Evolutionary conservation across 768 basidiomycete genomes (phyloP).

Genomic region (Lactarius deliciosus): DNA sequence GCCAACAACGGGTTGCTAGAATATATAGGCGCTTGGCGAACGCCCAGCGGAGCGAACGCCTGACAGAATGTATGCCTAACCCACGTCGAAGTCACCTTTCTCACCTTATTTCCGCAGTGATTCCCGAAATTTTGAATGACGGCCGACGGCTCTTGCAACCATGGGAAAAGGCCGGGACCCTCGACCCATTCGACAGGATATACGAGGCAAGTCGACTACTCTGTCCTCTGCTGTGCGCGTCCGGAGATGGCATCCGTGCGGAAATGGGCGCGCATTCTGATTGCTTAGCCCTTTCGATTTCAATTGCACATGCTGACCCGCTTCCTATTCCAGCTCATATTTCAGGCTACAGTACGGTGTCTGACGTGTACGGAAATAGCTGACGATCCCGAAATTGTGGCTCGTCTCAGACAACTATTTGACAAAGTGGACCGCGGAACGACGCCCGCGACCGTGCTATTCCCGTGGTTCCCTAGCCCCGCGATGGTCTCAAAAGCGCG

Average conservation of each 20-base stretch:
- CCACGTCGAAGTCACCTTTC: slow-evolving; percentile 15
- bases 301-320: slow-evolving; percentile 1
- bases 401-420: slow-evolving; percentile 62
- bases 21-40: slow-evolving; percentile 72
- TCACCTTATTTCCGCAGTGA: slow-evolving; percentile 46
- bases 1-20: slow-evolving; percentile 55
- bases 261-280: neutral
- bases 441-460: slow-evolving; percentile 67
- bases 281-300: neutral
- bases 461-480: slow-evolving; percentile 75
- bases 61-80: slow-evolving; percentile 54
- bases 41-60: slow-evolving; percentile 60
- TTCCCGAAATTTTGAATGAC: slow-evolving; percentile 65
- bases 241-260: slow-evolving; percentile 15
- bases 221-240: slow-evolving; percentile 6
- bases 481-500: slow-evolving; percentile 69
- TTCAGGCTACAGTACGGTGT: slow-evolving; percentile 70
- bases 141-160: slow-evolving; percentile 56
- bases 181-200: slow-evolving; percentile 71
- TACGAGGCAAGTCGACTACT: slow-evolving; percentile 53
- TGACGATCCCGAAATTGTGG: slow-evolving; percentile 59
- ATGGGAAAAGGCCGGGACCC: slow-evolving; percentile 63
- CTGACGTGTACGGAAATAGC: slow-evolving; percentile 69
- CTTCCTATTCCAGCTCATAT: slow-evolving; percentile 46
- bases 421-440: slow-evolving; percentile 68